phyloP scores from a whole-genome alignment of 495 filamentous ascomycete species.

The Daldinia decipiens region DNA sequence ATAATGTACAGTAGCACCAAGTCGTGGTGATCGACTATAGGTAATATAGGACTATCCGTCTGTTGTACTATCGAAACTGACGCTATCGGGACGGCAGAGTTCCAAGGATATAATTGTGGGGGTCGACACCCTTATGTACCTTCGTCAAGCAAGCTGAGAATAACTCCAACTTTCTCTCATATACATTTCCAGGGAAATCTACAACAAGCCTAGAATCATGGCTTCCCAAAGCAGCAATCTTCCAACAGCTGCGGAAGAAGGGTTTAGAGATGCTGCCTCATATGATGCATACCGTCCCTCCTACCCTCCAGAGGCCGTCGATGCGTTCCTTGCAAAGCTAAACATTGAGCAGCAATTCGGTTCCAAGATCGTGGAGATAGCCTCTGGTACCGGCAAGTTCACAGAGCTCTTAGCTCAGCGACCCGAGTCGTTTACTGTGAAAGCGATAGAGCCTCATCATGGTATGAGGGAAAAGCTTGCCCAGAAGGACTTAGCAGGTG shows the following conservation, averaged over 20 bases:
- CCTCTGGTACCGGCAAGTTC: slow-evolving; percentile 73
- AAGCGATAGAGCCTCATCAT: slow-evolving; percentile 71
- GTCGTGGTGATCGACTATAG: slow-evolving; percentile 10
- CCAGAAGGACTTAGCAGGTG: slow-evolving; percentile 61
- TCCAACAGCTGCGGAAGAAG: slow-evolving; percentile 49
- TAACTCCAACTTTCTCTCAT: background rate
- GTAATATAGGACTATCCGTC: background rate
- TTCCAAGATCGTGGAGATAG: slow-evolving; percentile 68
- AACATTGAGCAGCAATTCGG: slow-evolving; percentile 52
- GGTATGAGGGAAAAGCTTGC: slow-evolving; percentile 67
- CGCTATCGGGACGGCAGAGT: slow-evolving; percentile 20
- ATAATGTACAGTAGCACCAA: slow-evolving; percentile 2
- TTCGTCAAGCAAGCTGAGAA: background rate
- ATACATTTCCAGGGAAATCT: background rate
- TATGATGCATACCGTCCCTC: slow-evolving; percentile 72
- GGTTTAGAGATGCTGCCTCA: slow-evolving; percentile 65
- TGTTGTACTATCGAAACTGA: slow-evolving; percentile 24
- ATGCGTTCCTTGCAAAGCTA: slow-evolving; percentile 61
- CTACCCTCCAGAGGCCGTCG: slow-evolving; percentile 65
- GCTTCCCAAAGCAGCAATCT: slow-evolving; percentile 38
- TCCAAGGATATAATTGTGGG: slow-evolving; percentile 14
- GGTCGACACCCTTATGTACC: background rate
- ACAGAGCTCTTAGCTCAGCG: slow-evolving; percentile 66
- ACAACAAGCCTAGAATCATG: slow-evolving; percentile 21
- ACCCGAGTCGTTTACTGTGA: slow-evolving; percentile 62